Percentiles rank a stretch among this genome's conserved stretches.
Evolutionary conservation across 805 yeast genomes (phyloP).

Genomic region (Pichia rugopelliculosa): DNA sequence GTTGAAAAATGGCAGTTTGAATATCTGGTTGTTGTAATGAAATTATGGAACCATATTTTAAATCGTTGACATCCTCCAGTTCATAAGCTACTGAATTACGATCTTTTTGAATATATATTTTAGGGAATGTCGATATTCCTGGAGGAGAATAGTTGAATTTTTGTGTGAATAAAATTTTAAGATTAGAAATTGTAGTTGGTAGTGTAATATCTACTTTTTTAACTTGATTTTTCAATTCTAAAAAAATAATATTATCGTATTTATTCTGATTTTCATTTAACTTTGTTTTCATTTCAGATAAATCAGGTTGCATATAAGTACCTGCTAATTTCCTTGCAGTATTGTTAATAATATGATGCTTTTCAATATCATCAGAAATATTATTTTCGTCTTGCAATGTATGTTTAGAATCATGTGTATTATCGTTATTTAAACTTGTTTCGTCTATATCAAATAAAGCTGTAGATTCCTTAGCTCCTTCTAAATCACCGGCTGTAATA

Average conservation of each 20-base stretch:
- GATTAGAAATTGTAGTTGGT: slow-evolving; percentile 44
- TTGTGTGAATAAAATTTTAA: slow-evolving; percentile 74
- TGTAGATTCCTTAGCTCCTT: slow-evolving; percentile 2
- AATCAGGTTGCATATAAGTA: background rate
- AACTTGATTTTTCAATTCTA: slow-evolving; percentile 45
- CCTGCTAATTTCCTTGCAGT: background rate
- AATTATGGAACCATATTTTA: slow-evolving; percentile 53
- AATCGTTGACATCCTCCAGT: slow-evolving; percentile 66
- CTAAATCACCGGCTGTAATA: slow-evolving; percentile 6
- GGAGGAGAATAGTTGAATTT: slow-evolving; percentile 75
- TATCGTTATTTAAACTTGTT: background rate
- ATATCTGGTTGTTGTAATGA: slow-evolving; percentile 44
- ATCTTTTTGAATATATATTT: slow-evolving; percentile 63
- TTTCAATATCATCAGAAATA: background rate
- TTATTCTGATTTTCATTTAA: background rate
- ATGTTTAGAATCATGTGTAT: background rate
- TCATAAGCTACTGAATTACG: slow-evolving; percentile 61
- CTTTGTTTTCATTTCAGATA: background rate
- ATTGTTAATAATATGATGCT: background rate
- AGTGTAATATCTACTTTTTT: slow-evolving; percentile 43
- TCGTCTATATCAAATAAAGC: slow-evolving; percentile 1
- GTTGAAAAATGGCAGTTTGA: slow-evolving; percentile 18
- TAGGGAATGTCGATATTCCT: slow-evolving; percentile 50
- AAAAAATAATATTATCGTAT: slow-evolving; percentile 31
- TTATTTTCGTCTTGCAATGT: background rate